Percentiles rank a stretch among this genome's conserved stretches.
phyloP scores from a whole-genome alignment of 495 filamentous ascomycete genomes.

The Aspergillus sclerotioniger region DNA sequence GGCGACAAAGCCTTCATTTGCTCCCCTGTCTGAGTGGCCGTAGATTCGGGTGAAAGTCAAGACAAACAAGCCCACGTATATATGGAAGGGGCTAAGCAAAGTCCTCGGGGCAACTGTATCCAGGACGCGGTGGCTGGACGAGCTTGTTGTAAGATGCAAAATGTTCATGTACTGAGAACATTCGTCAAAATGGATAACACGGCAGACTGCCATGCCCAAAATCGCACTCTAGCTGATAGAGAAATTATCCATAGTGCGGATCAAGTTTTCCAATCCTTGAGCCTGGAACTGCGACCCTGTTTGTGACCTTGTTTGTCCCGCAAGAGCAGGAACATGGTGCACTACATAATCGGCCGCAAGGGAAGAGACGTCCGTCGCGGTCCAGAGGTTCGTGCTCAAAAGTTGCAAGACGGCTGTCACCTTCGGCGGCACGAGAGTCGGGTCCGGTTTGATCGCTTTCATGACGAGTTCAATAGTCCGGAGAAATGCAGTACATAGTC shows the following conservation, averaged over 20 bases:
- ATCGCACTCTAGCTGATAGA: background rate
- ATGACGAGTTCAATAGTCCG: constrained; percentile 26
- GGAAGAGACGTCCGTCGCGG: constrained; percentile 17
- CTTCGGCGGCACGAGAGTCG: constrained; percentile 17
- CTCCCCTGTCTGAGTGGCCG: too few species aligned
- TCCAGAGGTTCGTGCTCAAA: constrained; percentile 20
- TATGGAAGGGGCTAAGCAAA: too few species aligned
- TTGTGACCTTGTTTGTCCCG: background rate
- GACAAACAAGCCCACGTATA: too few species aligned
- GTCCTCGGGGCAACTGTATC: too few species aligned
- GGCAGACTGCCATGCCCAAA: too few species aligned
- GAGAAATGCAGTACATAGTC: constrained; percentile 29
- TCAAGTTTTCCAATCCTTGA: constrained; percentile 14
- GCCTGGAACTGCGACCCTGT: background rate
- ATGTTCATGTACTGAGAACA: too few species aligned
- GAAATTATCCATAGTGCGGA: constrained; percentile 9
- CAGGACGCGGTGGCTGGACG: too few species aligned
- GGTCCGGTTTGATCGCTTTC: constrained; percentile 14
- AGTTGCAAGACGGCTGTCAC: constrained; percentile 22
- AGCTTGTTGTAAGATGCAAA: too few species aligned
- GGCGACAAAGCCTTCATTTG: too few species aligned
- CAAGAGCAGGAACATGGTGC: constrained; percentile 15
- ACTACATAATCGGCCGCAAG: constrained; percentile 29
- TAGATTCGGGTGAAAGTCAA: too few species aligned
- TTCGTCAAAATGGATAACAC: too few species aligned